These are phyloP conservation scores for Coemansia sp. DNA, from an alignment of 192 early-diverging fungal genomes.

Conservation along the genomic window DNA sequence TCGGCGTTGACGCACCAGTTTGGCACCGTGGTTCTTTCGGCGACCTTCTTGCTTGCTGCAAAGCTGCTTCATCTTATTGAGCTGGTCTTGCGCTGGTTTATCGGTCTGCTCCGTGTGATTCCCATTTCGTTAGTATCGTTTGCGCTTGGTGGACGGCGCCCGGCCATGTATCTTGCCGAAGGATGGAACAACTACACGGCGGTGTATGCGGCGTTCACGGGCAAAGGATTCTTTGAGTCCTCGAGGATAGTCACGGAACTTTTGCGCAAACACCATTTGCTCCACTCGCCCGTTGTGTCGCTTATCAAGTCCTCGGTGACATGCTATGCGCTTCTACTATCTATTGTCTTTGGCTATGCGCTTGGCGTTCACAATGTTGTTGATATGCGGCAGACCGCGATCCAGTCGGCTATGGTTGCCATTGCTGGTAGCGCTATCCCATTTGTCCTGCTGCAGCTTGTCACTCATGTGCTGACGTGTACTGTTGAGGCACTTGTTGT, in stretches of 20 bases:
- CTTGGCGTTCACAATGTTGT: constrained; percentile 32
- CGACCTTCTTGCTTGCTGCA: constrained; percentile 33
- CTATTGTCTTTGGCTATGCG: constrained; percentile 38
- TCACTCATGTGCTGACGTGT: constrained; percentile 45
- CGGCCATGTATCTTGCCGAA: constrained; percentile 35
- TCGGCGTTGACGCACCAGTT: constrained; percentile 44
- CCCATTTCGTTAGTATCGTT: constrained; percentile 36
- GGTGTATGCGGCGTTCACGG: constrained; percentile 47
- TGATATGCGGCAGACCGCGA: constrained; percentile 6
- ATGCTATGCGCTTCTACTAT: constrained; percentile 39
- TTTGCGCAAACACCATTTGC: constrained; percentile 35
- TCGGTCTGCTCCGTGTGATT: constrained; percentile 34
- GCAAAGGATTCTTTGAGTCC: constrained; percentile 47
- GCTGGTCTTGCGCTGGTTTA: constrained; percentile 31
- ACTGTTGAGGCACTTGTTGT: constrained; percentile 50
- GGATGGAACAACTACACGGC: constrained; percentile 37
- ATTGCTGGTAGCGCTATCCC: constrained; percentile 38
- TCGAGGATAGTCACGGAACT: constrained; percentile 22
- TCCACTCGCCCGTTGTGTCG: constrained; percentile 50
- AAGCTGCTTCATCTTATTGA: constrained; percentile 37
- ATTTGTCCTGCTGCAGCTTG: constrained; percentile 45
- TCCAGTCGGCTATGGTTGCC: constrained; percentile 35
- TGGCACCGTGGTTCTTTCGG: constrained; percentile 38
- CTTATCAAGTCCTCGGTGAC: constrained; percentile 51
- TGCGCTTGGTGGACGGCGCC: constrained; percentile 14